These are phyloP conservation scores for Limonium bicolor DNA, from an alignment of 148 eudicot genomes.

Conservation along the genomic window DNA sequence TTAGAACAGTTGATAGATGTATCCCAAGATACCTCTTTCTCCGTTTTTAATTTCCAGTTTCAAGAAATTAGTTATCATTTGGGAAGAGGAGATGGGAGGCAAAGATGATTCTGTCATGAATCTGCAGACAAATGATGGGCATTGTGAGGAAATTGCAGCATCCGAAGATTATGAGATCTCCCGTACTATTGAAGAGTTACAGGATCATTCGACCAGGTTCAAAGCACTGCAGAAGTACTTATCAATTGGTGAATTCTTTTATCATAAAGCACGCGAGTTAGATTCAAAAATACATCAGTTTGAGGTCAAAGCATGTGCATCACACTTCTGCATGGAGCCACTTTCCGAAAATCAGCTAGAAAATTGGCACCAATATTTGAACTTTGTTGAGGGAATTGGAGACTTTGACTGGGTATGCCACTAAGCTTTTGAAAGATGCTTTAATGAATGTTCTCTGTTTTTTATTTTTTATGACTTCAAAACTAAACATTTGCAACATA, in stretches of 20 bases:
- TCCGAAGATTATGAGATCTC: constrained; percentile 38
- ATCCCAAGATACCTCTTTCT: no score
- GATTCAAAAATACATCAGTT: constrained; percentile 44
- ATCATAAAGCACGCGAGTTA: constrained; percentile 37
- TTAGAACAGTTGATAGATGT: no score
- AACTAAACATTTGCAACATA: no score
- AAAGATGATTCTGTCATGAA: constrained; percentile 15
- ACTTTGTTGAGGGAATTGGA: constrained; percentile 63
- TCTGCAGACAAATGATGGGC: constrained; percentile 19
- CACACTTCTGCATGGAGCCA: constrained; percentile 52
- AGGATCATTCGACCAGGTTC: constrained; percentile 39
- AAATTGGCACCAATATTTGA: constrained; percentile 79
- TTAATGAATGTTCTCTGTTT: constrained; percentile 1
- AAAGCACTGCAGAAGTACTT: constrained; percentile 47
- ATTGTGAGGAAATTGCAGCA: constrained; percentile 12
- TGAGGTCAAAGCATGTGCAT: constrained; percentile 44
- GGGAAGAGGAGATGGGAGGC: constrained; percentile 46
- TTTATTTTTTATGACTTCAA: no score
- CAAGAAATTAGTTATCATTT: constrained; percentile 51
- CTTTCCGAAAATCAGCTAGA: constrained; percentile 55
- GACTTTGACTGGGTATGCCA: constrained; percentile 78
- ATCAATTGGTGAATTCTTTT: constrained; percentile 38
- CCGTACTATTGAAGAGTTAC: constrained; percentile 32
- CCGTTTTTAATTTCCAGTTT: constrained; percentile 49
- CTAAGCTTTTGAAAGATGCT: not conserved